Percentiles rank a stretch among this genome's conserved stretches.
These are phyloP conservation scores for Lotmaria passim DNA, from an alignment of 208 protist genomes.

Conservation along the genomic window DNA sequence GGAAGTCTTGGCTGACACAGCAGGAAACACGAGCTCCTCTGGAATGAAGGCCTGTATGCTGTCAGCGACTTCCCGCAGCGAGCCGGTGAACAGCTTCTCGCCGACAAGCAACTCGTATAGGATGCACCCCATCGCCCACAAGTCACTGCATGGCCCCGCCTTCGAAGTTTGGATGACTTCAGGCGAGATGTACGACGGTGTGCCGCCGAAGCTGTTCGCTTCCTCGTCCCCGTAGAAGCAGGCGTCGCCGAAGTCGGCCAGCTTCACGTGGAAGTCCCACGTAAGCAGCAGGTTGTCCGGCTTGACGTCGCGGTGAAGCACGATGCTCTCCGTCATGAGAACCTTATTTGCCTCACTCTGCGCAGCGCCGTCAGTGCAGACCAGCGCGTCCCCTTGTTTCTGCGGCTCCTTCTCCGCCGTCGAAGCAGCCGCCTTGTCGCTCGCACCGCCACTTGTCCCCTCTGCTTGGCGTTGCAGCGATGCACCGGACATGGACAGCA, in stretches of 20 bases:
- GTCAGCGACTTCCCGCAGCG: conserved; percentile 32
- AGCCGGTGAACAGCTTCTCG: conserved; percentile 27
- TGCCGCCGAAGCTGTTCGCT: conserved; percentile 74
- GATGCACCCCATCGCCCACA: conserved; percentile 99
- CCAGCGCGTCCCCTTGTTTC: neutral
- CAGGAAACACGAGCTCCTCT: conserved; percentile 62
- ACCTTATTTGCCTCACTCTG: conserved; percentile 6
- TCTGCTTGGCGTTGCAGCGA: neutral
- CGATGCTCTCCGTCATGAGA: conserved; percentile 42
- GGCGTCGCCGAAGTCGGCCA: conserved; percentile 74
- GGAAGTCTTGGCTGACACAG: conserved; percentile 52
- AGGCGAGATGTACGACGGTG: conserved; percentile 78
- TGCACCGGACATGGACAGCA: neutral
- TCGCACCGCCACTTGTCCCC: neutral
- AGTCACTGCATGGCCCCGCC: conserved; percentile 91
- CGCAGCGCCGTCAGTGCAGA: neutral
- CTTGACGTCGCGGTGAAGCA: conserved; percentile 88
- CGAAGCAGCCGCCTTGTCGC: neutral
- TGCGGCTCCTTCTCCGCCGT: neutral
- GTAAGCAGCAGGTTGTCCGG: conserved; percentile 88
- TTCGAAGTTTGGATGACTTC: conserved; percentile 87
- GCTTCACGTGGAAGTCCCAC: conserved; percentile 69
- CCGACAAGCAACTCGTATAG: conserved; percentile 81
- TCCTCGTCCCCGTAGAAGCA: conserved; percentile 74
- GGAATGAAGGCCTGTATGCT: conserved; percentile 61